phyloP scores from a whole-genome alignment of 495 filamentous ascomycete genomes.

The Aspergillus incahuasiensis region DNA sequence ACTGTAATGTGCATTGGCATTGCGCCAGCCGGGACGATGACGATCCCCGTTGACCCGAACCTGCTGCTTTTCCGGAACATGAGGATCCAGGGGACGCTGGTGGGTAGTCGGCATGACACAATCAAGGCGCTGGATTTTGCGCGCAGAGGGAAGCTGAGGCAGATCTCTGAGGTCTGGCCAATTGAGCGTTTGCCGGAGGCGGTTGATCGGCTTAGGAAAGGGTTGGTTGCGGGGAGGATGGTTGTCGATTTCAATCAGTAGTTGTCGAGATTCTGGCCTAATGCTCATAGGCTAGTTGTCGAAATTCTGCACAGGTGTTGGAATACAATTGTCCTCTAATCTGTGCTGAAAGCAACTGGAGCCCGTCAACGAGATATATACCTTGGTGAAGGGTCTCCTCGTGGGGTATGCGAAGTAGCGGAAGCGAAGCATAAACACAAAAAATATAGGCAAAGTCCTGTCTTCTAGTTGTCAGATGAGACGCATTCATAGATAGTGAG shows the following conservation, averaged over 20 bases:
- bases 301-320: no score
- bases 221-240: slow-evolving; percentile 45
- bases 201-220: slow-evolving; percentile 33
- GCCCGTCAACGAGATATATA: no score
- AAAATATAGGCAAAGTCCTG: no score
- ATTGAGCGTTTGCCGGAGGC: slow-evolving; percentile 36
- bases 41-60: slow-evolving; percentile 39
- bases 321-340: no score
- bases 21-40: slow-evolving; percentile 26
- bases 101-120: slow-evolving; percentile 45
- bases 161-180: slow-evolving; percentile 40
- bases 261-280: background rate
- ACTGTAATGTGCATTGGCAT: slow-evolving; percentile 46
- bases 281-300: no score
- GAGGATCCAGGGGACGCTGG: slow-evolving; percentile 43
- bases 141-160: slow-evolving; percentile 36
- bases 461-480: no score
- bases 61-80: slow-evolving; percentile 40
- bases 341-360: no score
- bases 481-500: no score
- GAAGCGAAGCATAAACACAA: no score
- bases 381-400: no score
- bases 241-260: slow-evolving; percentile 46
- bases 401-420: no score
- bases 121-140: slow-evolving; percentile 44